Evolutionary conservation across 441 rosid species (phyloP).

Genomic region (Breynia disticha): DNA sequence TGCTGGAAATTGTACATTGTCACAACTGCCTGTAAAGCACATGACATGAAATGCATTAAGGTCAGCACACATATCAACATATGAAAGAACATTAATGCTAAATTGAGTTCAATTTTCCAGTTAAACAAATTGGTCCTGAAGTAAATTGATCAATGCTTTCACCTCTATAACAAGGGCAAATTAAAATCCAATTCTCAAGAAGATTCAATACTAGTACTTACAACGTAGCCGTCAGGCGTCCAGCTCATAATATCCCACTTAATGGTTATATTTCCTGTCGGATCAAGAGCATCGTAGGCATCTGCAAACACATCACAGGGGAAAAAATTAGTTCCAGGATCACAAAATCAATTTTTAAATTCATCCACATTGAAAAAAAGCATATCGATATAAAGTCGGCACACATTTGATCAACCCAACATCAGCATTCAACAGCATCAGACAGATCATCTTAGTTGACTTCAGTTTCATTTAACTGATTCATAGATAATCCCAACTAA

Average conservation of each 20-base stretch:
- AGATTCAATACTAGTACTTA: conserved; percentile 21
- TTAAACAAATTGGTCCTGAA: too few species aligned
- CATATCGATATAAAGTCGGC: neutral
- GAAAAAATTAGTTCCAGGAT: conserved; percentile 1
- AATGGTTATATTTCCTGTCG: conserved; percentile 80
- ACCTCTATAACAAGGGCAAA: neutral
- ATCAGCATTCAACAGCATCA: too few species aligned
- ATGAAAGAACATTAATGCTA: conserved; percentile 2
- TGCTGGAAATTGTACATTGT: conserved; percentile 79
- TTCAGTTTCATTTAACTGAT: too few species aligned
- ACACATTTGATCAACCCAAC: neutral
- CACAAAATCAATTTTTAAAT: neutral
- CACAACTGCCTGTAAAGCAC: conserved; percentile 48
- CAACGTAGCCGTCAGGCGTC: conserved; percentile 78
- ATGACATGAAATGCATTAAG: conserved; percentile 10
- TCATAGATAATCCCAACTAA: neutral
- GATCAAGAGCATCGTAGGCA: conserved; percentile 87
- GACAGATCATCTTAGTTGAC: too few species aligned
- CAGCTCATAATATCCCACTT: conserved; percentile 80
- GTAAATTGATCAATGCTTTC: neutral
- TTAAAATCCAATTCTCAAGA: neutral
- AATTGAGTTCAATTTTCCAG: neutral
- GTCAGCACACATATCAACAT: neutral
- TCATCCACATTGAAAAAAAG: neutral
- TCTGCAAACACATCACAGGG: conserved; percentile 25